Conservation (phyloP, 768 basidiomycete species). For the Cystobasidium onofrii region DNA sequence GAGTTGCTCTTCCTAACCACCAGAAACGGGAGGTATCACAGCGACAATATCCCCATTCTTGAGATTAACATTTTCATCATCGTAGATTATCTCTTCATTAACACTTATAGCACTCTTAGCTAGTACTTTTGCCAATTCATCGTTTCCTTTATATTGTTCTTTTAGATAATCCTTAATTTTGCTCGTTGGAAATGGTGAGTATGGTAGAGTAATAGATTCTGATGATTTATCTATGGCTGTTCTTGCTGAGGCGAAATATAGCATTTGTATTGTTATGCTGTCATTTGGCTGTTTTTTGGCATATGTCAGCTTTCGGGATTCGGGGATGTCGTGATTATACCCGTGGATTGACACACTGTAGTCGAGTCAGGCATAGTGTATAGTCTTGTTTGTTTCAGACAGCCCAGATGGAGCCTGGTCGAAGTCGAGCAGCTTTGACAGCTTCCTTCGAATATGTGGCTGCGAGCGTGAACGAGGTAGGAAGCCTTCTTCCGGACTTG, state of each 20-base stretch:
- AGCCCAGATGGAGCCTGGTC: too few species aligned
- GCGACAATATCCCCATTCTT: slow-evolving; percentile 69
- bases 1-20: slow-evolving; percentile 53
- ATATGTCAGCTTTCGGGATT: not conserved
- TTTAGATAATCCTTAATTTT: slow-evolving; percentile 51
- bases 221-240: slow-evolving; percentile 54
- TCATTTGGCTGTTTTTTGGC: not conserved
- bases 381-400: too few species aligned
- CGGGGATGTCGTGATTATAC: not conserved
- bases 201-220: slow-evolving; percentile 53
- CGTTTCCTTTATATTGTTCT: slow-evolving; percentile 8
- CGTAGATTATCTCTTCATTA: slow-evolving; percentile 64
- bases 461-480: too few species aligned
- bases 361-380: not conserved
- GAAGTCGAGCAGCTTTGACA: too few species aligned
- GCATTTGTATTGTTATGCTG: slow-evolving; percentile 43
- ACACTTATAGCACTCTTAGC: slow-evolving; percentile 67
- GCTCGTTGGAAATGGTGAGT: slow-evolving; percentile 47
- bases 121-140: slow-evolving; percentile 54
- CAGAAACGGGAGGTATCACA: slow-evolving; percentile 72
- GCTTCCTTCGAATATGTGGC: too few species aligned
- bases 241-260: slow-evolving; percentile 60
- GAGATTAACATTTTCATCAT: slow-evolving; percentile 52
- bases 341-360: not conserved
- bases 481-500: too few species aligned